phyloP scores from a whole-genome alignment of 352 stramenopile genomes.

The Pythium periplocum region DNA sequence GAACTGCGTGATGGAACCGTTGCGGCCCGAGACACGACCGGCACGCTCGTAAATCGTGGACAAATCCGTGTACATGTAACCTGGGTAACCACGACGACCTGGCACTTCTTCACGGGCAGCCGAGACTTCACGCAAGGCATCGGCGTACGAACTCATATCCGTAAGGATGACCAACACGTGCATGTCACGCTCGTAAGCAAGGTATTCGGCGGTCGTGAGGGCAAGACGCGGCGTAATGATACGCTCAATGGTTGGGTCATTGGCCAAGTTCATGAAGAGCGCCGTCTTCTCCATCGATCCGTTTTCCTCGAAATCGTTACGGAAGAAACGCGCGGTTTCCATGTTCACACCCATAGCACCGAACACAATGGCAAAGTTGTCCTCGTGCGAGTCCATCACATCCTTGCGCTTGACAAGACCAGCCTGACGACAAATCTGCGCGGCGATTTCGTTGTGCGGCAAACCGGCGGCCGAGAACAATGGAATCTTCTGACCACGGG shows the following conservation, averaged over 20 bases:
- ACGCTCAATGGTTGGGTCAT: constrained; percentile 99
- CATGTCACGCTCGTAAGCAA: constrained; percentile 98
- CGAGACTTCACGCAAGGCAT: constrained; percentile 96
- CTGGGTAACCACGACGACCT: constrained; percentile 97
- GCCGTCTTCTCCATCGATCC: constrained; percentile 98
- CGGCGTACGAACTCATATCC: constrained; percentile 99
- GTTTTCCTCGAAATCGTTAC: constrained; percentile 96
- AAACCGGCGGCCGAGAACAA: constrained; percentile 98
- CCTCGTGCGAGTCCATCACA: constrained; percentile 96
- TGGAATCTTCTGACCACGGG: constrained; percentile 99
- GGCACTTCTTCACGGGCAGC: constrained; percentile 94
- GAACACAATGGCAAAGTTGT: constrained; percentile 99
- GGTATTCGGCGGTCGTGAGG: constrained; percentile 98
- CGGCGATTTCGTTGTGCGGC: constrained; percentile 98
- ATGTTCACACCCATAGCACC: constrained; percentile 99
- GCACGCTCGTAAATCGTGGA: constrained; percentile 98
- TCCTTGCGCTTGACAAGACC: constrained; percentile 98
- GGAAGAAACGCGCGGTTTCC: constrained; percentile 97
- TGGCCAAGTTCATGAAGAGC: constrained; percentile 99
- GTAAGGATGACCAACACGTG: constrained; percentile 99
- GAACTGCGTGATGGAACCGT: constrained; percentile 98
- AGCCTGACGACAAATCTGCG: constrained; percentile 98
- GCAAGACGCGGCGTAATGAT: constrained; percentile 99
- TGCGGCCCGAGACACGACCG: constrained; percentile 95
- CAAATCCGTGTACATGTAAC: constrained; percentile 99